Base-by-base conservation (phyloP, 139 green algal species). In the Nannochloris sp. region DNA sequence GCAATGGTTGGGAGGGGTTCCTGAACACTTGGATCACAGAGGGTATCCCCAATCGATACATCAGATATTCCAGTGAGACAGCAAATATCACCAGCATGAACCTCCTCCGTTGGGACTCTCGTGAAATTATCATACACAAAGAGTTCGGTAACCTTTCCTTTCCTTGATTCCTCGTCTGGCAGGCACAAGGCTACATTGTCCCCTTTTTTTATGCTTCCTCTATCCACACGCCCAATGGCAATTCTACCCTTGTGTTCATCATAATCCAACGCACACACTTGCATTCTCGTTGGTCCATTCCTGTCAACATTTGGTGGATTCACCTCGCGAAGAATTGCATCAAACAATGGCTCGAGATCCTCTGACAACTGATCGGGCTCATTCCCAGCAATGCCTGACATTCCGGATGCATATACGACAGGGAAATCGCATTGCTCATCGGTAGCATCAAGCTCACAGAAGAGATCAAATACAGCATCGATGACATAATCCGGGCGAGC, bases 41-140 rank as follows among this genome's bases (percentile, higher is more conserved):
- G 84, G 29, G 94, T 99, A 73, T 99, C 91, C 16, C 94, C 94
- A 62, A 99, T 99, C 68, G 78, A 76, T 4, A 87, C 72, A 46
- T 91, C 77, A 1, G 33, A 26, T 13, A 92, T 65, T 17, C 86
- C 88, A 25, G 85, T 86, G 6, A 98, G 30, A 1, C 89, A 90
- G 50, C 81, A 91, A 63, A 98, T 98, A 80, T 98, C 92, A 30
- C 92, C 92, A 0, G 91, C 90, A 36, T 75, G 51, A 59, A 96
- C 92, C 59, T 81, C 70, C 0, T 90, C 83, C 13, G 85, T 82
- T 3, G 53, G 23, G 20, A 58, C 67, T 17, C 62, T 69, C 17
- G 48, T 46, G 77, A 98, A 98, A 79, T 98, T 95, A 69, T 95
- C 81, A 78, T 97, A 99, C 49, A 97, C 89, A 82, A 96, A 97